Evolutionary conservation across 768 basidiomycete species (phyloP).

Genomic region (Ramaria rubella): DNA sequence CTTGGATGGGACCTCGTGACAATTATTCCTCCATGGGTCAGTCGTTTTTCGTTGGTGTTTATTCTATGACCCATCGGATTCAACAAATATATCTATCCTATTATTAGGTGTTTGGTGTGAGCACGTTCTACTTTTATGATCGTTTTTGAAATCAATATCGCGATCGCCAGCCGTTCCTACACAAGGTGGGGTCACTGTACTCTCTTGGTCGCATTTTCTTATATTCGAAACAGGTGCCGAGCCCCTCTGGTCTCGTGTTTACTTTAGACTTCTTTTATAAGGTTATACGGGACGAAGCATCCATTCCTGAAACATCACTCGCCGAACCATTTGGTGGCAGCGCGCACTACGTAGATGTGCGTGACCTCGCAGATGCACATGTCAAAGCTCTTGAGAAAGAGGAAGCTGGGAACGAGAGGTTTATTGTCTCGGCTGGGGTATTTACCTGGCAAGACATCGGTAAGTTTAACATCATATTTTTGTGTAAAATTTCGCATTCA

Average conservation of each 20-base stretch:
- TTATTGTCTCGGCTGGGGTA: not conserved
- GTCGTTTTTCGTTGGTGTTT: constrained; percentile 32
- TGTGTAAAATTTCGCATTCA: no score
- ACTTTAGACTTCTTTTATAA: constrained; percentile 19
- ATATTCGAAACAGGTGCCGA: constrained; percentile 5
- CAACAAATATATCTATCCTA: not conserved
- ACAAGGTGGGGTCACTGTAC: no score
- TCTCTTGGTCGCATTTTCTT: not conserved
- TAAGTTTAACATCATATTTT: no score
- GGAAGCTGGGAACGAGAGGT: not conserved
- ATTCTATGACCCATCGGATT: not conserved
- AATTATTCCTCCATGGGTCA: constrained; percentile 57
- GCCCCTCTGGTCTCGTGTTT: constrained; percentile 32
- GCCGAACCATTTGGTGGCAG: not conserved
- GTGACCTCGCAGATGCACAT: not conserved
- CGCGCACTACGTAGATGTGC: not conserved
- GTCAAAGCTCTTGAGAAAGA: not conserved
- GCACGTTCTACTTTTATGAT: not conserved
- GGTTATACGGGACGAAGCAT: constrained; percentile 29
- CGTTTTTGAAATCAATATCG: not conserved
- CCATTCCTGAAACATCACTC: constrained; percentile 17
- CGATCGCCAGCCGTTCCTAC: no score
- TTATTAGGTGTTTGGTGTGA: not conserved
- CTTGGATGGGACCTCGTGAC: constrained; percentile 47
- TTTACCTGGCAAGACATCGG: constrained; percentile 3